These are phyloP conservation scores for Eucalyptus regnans DNA, from an alignment of 345 rosid genomes.

Conservation along the genomic window DNA sequence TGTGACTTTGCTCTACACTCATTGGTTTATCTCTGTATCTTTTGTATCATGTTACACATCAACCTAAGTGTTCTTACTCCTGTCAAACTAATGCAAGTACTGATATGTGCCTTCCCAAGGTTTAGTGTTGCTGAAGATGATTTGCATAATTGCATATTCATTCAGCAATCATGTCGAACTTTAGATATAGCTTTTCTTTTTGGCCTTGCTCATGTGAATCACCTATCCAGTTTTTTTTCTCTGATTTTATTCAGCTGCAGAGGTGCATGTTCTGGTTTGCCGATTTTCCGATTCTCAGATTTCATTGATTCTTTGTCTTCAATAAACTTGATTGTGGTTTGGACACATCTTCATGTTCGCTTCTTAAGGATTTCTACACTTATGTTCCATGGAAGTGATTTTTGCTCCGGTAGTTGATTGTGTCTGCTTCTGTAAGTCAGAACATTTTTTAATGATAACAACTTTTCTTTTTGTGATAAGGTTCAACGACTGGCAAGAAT, in stretches of 20 bases:
- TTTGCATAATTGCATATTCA: background rate
- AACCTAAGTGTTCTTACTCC: background rate
- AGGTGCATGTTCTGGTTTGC: background rate
- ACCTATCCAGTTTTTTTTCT: background rate
- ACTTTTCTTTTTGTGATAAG: constrained; percentile 10
- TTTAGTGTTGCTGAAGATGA: background rate
- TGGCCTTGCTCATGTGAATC: background rate
- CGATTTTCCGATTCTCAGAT: background rate
- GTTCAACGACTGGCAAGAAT: constrained; percentile 66
- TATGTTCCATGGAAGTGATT: background rate
- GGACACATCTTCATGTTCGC: background rate
- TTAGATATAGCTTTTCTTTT: background rate
- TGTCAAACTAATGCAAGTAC: background rate
- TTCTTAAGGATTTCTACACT: background rate
- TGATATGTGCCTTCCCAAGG: background rate
- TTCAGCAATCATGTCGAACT: background rate
- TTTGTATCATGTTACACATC: background rate
- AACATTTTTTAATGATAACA: background rate
- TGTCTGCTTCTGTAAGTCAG: background rate
- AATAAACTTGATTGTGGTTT: background rate
- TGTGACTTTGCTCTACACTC: background rate
- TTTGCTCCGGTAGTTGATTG: background rate
- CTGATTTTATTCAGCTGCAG: background rate
- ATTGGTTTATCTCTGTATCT: background rate
- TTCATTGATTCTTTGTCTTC: background rate